Evolutionary conservation across 352 stramenopile species (phyloP), one percentile per base, ranked within the genome.

Genomic region (Aphanomyces astaci): DNA sequence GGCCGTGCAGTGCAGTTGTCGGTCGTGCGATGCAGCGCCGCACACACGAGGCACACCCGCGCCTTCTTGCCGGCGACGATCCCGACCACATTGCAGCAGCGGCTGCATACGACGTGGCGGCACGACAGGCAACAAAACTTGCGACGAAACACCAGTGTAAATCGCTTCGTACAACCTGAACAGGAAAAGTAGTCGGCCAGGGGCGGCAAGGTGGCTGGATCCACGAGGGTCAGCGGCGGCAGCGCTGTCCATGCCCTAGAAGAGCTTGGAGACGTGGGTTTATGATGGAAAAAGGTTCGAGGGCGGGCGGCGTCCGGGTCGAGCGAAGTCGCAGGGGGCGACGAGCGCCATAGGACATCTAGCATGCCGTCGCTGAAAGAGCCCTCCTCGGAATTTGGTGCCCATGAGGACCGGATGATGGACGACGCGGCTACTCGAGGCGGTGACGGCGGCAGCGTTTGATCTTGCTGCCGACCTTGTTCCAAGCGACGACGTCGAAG

Each of bases 91-190:
- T 32, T 65, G 15, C 82, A 92, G 74, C 86, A 94, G 51, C 72
- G 81, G 52, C 89, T 87, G 78, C 86, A 94, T 66, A 94, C 92
- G 32, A 94, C 86, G 60, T 94, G 84, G 46, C 86, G 84, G 30
- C 86, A 94, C 1, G 82, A 81, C 53, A 84, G 76, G 63, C 86
- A 94, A 73, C 92, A 84, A 71, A 92, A 83, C 62, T 90, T 90
- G 62, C 86, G 84, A 66, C 89, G 89, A 64, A 92, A 94, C 75
- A 94, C 77, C 7, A 15, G 7, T 73, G 76, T 92, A 75, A 94
- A 94, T 45, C 84, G 84, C 75, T 94, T 94, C 78, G 90, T 92
- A 72, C 86, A 94, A 27, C 90, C 91, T 72, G 89, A 82, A 66
- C 86, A 94, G 56, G 82, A 89, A 70, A 94, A 94, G 4, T 83